Conservation (phyloP, 73 alveolate species). For the Diophrys appendiculata region DNA sequence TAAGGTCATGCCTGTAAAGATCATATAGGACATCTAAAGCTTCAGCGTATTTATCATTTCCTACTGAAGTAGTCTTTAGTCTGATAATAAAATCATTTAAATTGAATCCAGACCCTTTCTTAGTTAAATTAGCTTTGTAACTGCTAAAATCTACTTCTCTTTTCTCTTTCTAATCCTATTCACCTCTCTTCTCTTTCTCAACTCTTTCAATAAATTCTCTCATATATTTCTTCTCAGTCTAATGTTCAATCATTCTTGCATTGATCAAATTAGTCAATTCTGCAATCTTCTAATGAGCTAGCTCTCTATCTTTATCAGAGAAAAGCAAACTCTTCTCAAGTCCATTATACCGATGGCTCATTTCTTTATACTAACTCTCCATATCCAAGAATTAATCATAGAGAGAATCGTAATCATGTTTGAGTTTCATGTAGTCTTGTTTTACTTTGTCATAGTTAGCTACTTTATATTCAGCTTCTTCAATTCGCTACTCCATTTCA, state of each 20-base stretch:
- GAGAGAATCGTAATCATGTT: constrained; percentile 32
- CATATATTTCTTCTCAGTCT: constrained; percentile 41
- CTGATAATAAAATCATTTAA: constrained; percentile 39
- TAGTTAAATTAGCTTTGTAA: constrained; percentile 26
- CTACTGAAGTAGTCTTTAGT: constrained; percentile 43
- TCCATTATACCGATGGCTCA: constrained; percentile 25
- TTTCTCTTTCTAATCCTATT: constrained; percentile 19
- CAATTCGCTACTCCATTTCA: constrained; percentile 18
- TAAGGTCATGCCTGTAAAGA: constrained; percentile 8
- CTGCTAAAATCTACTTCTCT: constrained; percentile 46
- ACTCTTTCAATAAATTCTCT: constrained; percentile 40
- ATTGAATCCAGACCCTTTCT: constrained; percentile 33
- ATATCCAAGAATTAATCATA: constrained; percentile 42
- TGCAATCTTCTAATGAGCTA: constrained; percentile 14
- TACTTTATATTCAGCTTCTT: constrained; percentile 20
- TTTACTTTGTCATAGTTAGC: constrained; percentile 32
- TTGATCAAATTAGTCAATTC: constrained; percentile 38
- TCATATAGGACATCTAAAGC: constrained; percentile 47
- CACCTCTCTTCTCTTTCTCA: constrained; percentile 43
- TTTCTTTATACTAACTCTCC: constrained; percentile 41
- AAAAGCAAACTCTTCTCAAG: constrained; percentile 26
- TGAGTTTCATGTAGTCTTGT: constrained; percentile 16
- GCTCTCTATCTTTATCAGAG: constrained; percentile 45
- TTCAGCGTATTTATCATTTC: constrained; percentile 54
- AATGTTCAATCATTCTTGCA: constrained; percentile 35